Evolutionary conservation across 768 basidiomycete species (phyloP).

Genomic region (Lactarius trivialis): DNA sequence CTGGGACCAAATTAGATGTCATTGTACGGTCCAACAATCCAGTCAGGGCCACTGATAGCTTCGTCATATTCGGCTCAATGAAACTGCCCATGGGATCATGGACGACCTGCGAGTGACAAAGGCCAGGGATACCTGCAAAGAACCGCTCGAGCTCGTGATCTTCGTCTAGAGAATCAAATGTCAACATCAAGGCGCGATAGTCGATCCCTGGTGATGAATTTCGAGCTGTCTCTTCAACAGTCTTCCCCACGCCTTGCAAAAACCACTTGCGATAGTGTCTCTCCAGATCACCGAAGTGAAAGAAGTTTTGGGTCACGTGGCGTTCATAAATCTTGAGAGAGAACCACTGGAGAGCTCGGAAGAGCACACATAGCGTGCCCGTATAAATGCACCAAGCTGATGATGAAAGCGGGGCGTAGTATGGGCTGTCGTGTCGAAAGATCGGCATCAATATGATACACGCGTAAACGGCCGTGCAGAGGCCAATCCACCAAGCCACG

Average conservation of each 20-base stretch:
- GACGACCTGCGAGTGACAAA: neutral
- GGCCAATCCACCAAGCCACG: neutral
- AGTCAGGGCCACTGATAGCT: neutral
- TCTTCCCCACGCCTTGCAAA: neutral
- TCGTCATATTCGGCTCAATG: neutral
- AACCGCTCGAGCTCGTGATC: conserved; percentile 6
- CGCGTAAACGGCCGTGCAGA: neutral
- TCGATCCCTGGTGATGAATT: neutral
- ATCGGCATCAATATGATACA: neutral
- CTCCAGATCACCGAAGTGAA: neutral
- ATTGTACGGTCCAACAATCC: neutral
- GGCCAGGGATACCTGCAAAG: neutral
- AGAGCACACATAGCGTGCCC: neutral
- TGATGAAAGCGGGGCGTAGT: conserved; percentile 1
- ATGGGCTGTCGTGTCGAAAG: neutral
- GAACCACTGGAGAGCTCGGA: neutral
- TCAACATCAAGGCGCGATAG: neutral
- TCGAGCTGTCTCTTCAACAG: neutral
- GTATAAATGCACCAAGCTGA: neutral
- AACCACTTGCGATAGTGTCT: neutral
- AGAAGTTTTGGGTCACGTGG: too few relatives aligned
- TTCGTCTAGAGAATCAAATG: neutral
- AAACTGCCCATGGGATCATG: neutral
- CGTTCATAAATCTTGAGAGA: too few relatives aligned
- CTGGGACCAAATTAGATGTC: neutral